Evolutionary conservation across 2,329 filamentous ascomycete genomes (phyloP).

Genomic region (Nannizziopsis barbatae): DNA sequence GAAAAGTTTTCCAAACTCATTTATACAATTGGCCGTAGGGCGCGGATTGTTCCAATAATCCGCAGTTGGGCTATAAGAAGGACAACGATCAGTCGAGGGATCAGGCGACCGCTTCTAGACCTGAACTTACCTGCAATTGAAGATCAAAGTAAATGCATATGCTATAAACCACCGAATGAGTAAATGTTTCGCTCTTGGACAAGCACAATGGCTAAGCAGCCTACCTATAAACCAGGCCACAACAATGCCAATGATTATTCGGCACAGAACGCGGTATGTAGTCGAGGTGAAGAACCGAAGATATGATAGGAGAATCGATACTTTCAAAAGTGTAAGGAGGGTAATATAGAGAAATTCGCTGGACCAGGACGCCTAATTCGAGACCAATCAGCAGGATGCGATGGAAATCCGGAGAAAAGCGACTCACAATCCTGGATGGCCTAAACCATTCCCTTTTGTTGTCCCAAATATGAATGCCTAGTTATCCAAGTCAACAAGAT

Average conservation of each 20-base stretch:
- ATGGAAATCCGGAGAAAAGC: not conserved
- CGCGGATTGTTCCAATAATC: conserved; percentile 13
- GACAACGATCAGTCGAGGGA: too few species aligned
- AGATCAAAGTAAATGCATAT: conserved; percentile 12
- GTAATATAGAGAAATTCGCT: conserved; percentile 14
- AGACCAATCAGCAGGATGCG: not conserved
- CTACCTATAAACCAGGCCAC: conserved; percentile 14
- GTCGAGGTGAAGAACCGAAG: conserved; percentile 13
- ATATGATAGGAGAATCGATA: conserved; percentile 16
- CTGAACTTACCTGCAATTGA: conserved; percentile 14
- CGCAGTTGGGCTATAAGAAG: conserved; percentile 9
- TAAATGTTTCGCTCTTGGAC: not conserved
- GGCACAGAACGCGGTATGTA: conserved; percentile 9
- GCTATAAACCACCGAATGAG: conserved; percentile 10
- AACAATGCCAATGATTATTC: conserved; percentile 11
- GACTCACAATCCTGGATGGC: conserved; percentile 13
- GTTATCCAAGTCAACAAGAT: not conserved
- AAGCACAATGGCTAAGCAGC: not conserved
- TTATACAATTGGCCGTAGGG: conserved; percentile 10
- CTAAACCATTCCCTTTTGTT: conserved; percentile 13
- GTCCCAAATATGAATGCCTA: conserved; percentile 18
- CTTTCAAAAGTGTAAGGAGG: conserved; percentile 15
- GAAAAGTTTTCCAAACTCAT: conserved; percentile 11
- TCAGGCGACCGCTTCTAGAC: too few species aligned
- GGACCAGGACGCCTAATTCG: conserved; percentile 14